phyloP scores from a whole-genome alignment of 2,329 filamentous ascomycete species.

The Septoria linicola region DNA sequence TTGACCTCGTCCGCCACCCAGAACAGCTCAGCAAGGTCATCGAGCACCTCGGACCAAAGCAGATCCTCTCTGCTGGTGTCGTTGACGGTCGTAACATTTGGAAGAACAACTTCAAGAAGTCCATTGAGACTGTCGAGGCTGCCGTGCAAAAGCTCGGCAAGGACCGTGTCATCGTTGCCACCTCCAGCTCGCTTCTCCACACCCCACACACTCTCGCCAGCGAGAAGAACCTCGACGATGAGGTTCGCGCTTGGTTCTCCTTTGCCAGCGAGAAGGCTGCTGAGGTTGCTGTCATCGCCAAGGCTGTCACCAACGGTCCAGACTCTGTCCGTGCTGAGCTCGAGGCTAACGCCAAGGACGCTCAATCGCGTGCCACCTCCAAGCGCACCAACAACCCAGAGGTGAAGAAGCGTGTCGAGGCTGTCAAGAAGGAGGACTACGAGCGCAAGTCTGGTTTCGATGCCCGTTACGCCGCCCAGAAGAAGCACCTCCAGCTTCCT shows the following conservation, averaged over 20 bases:
- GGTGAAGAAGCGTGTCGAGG: slow-evolving; percentile 94
- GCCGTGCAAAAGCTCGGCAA: slow-evolving; percentile 95
- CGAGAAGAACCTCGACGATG: slow-evolving; percentile 95
- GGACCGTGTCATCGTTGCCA: slow-evolving; percentile 94
- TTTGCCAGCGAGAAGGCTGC: slow-evolving; percentile 93
- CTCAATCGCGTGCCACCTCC: slow-evolving; percentile 86
- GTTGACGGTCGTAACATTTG: slow-evolving; percentile 99
- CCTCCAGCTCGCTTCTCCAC: slow-evolving; percentile 96
- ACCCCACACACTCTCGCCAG: slow-evolving; percentile 95
- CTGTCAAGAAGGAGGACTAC: slow-evolving; percentile 81
- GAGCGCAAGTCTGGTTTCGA: slow-evolving; percentile 91
- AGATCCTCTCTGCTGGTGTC: slow-evolving; percentile 90
- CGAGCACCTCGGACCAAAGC: slow-evolving; percentile 79
- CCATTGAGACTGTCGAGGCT: slow-evolving; percentile 85
- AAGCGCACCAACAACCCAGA: slow-evolving; percentile 94
- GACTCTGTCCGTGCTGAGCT: slow-evolving; percentile 82
- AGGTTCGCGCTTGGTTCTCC: slow-evolving; percentile 97
- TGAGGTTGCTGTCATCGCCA: slow-evolving; percentile 90
- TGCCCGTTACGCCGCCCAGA: slow-evolving; percentile 79
- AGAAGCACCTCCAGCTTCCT: slow-evolving; percentile 88
- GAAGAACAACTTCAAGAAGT: slow-evolving; percentile 98
- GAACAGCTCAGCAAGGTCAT: slow-evolving; percentile 91
- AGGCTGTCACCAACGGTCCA: slow-evolving; percentile 92
- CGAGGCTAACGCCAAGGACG: slow-evolving; percentile 94
- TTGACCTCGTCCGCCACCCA: slow-evolving; percentile 96